These are phyloP conservation scores for Euphorbia tirucalli DNA, from an alignment of 345 rosid species.

Conservation along the genomic window DNA sequence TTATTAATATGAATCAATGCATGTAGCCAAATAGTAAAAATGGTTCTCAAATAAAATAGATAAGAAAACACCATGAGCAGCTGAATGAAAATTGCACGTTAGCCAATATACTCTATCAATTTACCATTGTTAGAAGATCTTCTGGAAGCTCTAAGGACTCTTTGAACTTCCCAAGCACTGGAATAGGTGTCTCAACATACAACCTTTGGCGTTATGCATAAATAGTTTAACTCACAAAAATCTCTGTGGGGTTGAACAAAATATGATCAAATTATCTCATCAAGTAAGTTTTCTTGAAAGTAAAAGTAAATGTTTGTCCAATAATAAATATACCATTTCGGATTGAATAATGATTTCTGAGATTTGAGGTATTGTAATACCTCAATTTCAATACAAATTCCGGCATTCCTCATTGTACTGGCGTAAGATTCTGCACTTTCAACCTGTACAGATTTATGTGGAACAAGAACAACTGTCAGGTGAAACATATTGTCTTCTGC, in stretches of 20 bases:
- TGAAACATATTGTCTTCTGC: not conserved
- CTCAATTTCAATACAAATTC: slow-evolving; percentile 73
- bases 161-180: slow-evolving; percentile 73
- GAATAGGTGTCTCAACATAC: slow-evolving; percentile 86
- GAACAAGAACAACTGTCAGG: not conserved
- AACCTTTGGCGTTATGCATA: slow-evolving; percentile 50
- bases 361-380: too few relatives aligned
- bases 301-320: slow-evolving; percentile 15
- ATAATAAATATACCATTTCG: not conserved
- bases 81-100: not conserved
- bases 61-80: slow-evolving; percentile 1
- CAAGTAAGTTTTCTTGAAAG: slow-evolving; percentile 53
- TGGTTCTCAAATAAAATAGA: not conserved
- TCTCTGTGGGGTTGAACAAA: slow-evolving; percentile 20
- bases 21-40: not conserved
- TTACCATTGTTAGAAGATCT: slow-evolving; percentile 85
- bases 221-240: slow-evolving; percentile 2
- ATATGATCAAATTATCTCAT: slow-evolving; percentile 54
- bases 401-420: slow-evolving; percentile 59
- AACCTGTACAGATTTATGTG: slow-evolving; percentile 43
- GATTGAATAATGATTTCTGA: not conserved
- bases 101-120: slow-evolving; percentile 15
- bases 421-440: slow-evolving; percentile 71
- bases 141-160: slow-evolving; percentile 84
- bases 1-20: not conserved